These are phyloP conservation scores for Lactifluus volemus DNA, from an alignment of 768 basidiomycete species.

Conservation along the genomic window DNA sequence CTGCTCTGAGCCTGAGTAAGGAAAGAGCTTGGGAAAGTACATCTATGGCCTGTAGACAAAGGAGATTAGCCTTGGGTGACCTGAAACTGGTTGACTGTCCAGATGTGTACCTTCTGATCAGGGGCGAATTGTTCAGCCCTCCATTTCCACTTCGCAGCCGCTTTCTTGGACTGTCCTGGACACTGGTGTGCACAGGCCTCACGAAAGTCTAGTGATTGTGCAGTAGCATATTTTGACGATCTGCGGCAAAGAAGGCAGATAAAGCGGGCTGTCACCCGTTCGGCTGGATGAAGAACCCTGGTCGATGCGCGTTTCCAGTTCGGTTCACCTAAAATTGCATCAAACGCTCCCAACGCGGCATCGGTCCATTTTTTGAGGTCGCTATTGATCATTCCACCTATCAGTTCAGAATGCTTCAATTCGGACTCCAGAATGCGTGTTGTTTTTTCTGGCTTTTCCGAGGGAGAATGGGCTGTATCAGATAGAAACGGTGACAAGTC, in stretches of 20 bases:
- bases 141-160: slow-evolving; percentile 34
- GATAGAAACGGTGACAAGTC: not conserved
- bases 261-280: slow-evolving; percentile 52
- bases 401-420: slow-evolving; percentile 25
- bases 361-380: slow-evolving; percentile 44
- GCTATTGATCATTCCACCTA: slow-evolving; percentile 31
- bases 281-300: slow-evolving; percentile 43
- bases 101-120: slow-evolving; percentile 42
- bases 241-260: slow-evolving; percentile 44
- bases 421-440: slow-evolving; percentile 2
- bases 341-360: slow-evolving; percentile 36
- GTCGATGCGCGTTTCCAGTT: slow-evolving; percentile 44
- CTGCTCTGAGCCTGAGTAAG: not conserved
- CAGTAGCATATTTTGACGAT: slow-evolving; percentile 29
- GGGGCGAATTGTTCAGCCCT: slow-evolving; percentile 42
- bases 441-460: not conserved
- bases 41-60: slow-evolving; percentile 10
- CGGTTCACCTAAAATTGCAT: slow-evolving; percentile 38
- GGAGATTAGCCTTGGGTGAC: not conserved
- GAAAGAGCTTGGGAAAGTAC: slow-evolving; percentile 8
- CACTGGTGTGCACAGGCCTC: slow-evolving; percentile 57
- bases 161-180: slow-evolving; percentile 22
- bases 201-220: slow-evolving; percentile 45
- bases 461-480: not conserved
- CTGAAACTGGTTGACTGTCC: slow-evolving; percentile 1